Percentiles rank a stretch among this genome's conserved stretches.
Evolutionary conservation across 352 stramenopile species (phyloP).

Genomic region (Phytophthora hibernalis): DNA sequence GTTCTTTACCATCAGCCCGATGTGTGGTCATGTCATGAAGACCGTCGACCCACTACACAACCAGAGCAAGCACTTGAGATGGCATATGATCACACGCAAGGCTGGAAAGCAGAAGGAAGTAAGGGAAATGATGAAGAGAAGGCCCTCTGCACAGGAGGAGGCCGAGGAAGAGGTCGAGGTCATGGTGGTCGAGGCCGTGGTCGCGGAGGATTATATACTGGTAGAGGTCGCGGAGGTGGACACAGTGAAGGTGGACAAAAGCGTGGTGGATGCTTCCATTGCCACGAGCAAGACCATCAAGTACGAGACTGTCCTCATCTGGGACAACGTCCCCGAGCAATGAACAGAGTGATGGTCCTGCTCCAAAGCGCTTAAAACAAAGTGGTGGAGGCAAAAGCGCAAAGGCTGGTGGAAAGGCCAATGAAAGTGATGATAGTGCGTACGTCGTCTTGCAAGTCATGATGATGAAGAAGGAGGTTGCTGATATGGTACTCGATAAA

Average conservation of each 20-base stretch:
- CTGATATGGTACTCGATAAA: constrained; percentile 3
- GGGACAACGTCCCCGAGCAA: background rate
- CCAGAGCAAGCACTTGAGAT: background rate
- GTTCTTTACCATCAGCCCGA: no score
- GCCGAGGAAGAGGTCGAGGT: background rate
- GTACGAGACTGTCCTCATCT: background rate
- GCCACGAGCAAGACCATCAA: background rate
- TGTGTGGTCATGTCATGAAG: no score
- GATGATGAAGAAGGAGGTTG: constrained; percentile 13
- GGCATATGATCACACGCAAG: background rate
- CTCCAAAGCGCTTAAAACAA: background rate
- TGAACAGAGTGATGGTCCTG: background rate
- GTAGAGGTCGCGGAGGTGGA: background rate
- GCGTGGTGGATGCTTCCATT: background rate
- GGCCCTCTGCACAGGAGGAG: background rate
- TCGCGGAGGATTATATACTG: background rate
- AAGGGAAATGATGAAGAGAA: background rate
- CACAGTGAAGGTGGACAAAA: background rate
- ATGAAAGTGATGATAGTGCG: constrained; percentile 23
- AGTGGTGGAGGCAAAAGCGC: constrained; percentile 6
- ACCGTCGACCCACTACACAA: no score
- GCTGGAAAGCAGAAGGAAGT: background rate
- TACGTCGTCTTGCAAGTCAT: constrained; percentile 9
- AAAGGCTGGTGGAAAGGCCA: constrained; percentile 7
- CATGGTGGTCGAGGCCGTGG: background rate